Percentiles rank a stretch among this genome's conserved stretches.
phyloP scores from a whole-genome alignment of 208 protist species.

The Trypanosoma lewisi region DNA sequence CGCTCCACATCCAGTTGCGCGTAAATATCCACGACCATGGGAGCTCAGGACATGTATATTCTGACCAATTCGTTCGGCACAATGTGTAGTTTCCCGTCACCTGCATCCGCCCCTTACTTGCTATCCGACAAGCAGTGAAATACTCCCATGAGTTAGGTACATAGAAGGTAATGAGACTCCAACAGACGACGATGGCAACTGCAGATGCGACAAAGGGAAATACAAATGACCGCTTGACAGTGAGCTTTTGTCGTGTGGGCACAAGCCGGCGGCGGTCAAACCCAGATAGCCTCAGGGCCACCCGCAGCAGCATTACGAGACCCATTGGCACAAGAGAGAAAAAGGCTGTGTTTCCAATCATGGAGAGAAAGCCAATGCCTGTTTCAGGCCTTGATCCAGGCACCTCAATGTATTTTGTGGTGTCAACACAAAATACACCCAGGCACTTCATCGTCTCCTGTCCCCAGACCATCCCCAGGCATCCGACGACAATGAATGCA shows the following conservation, averaged over 20 bases:
- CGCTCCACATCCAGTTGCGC: conserved; percentile 27
- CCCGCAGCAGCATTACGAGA: conserved; percentile 13
- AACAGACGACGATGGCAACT: conserved; percentile 24
- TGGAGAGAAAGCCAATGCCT: conserved; percentile 25
- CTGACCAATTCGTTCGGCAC: conserved; percentile 6
- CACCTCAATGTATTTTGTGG: conserved; percentile 8
- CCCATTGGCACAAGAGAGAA: conserved; percentile 30
- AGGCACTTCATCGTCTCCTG: conserved; percentile 24
- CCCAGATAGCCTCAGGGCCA: neutral
- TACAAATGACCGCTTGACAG: neutral
- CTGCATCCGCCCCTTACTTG: conserved; percentile 19
- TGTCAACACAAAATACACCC: conserved; percentile 37
- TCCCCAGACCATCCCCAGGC: conserved; percentile 27
- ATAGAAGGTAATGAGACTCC: conserved; percentile 39
- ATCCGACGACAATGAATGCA: conserved; percentile 17
- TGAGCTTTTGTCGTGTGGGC: neutral
- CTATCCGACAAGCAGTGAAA: conserved; percentile 30
- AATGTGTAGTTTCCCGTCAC: conserved; percentile 8
- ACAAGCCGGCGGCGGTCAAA: neutral
- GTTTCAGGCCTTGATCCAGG: conserved; percentile 17
- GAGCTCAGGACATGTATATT: conserved; percentile 39
- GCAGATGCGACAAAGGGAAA: conserved; percentile 2
- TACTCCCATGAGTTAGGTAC: conserved; percentile 47
- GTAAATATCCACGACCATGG: conserved; percentile 46
- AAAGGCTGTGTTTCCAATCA: conserved; percentile 23